Evolutionary conservation across 257 asterid species (phyloP), one percentile per base, ranked within the genome.

Genomic region (Nicotiana noctiflora): DNA sequence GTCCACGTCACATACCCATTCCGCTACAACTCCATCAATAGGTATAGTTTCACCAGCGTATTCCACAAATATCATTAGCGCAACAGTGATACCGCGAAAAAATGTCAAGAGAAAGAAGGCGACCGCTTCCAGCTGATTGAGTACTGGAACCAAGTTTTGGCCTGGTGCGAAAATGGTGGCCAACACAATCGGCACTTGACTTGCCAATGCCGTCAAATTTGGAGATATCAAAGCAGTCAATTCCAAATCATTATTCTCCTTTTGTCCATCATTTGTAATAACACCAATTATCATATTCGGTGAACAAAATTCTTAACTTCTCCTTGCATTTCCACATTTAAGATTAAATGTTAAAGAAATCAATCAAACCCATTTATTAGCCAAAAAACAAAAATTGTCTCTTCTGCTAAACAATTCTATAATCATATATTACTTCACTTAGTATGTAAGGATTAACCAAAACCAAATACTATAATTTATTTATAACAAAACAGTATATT

Each of bases 71-170:
- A n/a, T n/a, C n/a, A 21, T 77, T 87, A 88, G 92, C 87, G 81
- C 88, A 25, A 90, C 92, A 15, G 93, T 87, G 34, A 90, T 81
- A 21, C 93, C 93, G 19, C 93, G 93, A 60, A 90, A n/a, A 90
- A 67, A 88, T 87, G 78, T 90, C 93, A 15, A 90, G 92, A 19
- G 93, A 90, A 55, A 85, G 87, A 32, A 90, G 88, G 81, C 93
- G 93, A 23, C 9, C 44, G 51, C 18, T 14, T 5, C 11, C 44
- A 63, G 18, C 13, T 51, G 56, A 51, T 13, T 12, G 14, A 21
- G 62, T 18, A 1, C 25, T 17, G 15, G 72, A 64, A 65, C 75
- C 61, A 74, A 0, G 14, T 61, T 74, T 49, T 49, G 79, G 15
- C 79, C 14, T 49, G 15, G 17, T 12, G 17, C 23, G 61, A 25